phyloP scores from a whole-genome alignment of 257 asterid species.

The Handroanthus guayacan region DNA sequence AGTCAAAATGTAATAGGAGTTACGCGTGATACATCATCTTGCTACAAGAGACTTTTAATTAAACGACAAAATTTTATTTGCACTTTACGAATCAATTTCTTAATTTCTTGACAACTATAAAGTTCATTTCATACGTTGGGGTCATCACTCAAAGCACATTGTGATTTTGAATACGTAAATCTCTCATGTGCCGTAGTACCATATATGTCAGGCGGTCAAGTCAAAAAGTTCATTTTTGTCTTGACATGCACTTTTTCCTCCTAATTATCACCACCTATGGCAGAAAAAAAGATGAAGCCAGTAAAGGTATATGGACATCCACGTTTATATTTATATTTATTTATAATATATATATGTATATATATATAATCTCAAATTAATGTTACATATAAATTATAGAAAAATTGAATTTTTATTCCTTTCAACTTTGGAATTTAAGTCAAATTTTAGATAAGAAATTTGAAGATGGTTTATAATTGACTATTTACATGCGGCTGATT shows the following conservation, averaged over 20 bases:
- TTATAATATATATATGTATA: no score
- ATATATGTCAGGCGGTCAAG: not conserved
- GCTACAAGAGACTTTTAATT: no score
- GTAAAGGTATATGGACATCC: no score
- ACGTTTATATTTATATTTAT: no score
- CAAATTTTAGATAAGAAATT: not conserved
- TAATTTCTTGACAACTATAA: not conserved
- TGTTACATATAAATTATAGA: no score
- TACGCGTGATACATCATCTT: no score
- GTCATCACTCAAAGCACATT: not conserved
- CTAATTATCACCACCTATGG: not conserved
- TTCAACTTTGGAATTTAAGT: no score
- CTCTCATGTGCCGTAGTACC: not conserved
- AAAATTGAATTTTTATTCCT: no score
- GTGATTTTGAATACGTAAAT: not conserved
- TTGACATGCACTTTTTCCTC: not conserved
- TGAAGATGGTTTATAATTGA: not conserved
- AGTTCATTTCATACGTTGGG: not conserved
- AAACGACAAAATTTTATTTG: no score
- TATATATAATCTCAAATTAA: no score
- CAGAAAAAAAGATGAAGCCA: no score
- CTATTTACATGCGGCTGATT: not conserved
- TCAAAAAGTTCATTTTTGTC: not conserved
- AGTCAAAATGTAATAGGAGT: no score
- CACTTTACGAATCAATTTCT: not conserved